Evolutionary conservation across 2,329 filamentous ascomycete species (phyloP).

Genomic region (Diaporthe nobilis): DNA sequence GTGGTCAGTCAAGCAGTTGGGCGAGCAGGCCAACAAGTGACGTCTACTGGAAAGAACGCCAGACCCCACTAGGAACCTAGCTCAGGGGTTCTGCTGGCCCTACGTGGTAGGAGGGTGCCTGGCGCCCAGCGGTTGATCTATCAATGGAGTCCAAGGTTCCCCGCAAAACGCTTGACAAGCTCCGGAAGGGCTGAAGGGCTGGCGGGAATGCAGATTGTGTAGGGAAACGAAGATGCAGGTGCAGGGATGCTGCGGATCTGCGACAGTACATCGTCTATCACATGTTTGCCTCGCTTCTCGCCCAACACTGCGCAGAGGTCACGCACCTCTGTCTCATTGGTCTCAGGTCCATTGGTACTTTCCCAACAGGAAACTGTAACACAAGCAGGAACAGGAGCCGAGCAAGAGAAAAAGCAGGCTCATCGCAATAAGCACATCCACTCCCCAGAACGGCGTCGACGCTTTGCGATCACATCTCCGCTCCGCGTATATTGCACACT

Average conservation of each 20-base stretch:
- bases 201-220: background rate
- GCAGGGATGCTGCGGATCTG: conserved; percentile 28
- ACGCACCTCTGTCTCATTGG: conserved; percentile 6
- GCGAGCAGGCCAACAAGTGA: background rate
- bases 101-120: background rate
- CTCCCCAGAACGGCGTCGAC: background rate
- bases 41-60: background rate
- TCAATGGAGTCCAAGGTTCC: background rate
- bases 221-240: background rate
- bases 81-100: conserved; percentile 31
- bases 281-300: conserved; percentile 23
- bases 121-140: background rate
- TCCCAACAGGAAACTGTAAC: conserved; percentile 19
- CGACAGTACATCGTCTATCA: conserved; percentile 23
- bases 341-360: background rate
- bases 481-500: background rate
- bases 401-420: background rate
- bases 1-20: background rate
- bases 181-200: background rate
- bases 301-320: conserved; percentile 24
- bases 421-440: background rate
- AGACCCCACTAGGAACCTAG: conserved; percentile 15
- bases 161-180: conserved; percentile 24
- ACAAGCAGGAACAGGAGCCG: background rate
- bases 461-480: background rate